phyloP scores from a whole-genome alignment of 106 monocot species.

The Alisma plantagoaquatica region DNA sequence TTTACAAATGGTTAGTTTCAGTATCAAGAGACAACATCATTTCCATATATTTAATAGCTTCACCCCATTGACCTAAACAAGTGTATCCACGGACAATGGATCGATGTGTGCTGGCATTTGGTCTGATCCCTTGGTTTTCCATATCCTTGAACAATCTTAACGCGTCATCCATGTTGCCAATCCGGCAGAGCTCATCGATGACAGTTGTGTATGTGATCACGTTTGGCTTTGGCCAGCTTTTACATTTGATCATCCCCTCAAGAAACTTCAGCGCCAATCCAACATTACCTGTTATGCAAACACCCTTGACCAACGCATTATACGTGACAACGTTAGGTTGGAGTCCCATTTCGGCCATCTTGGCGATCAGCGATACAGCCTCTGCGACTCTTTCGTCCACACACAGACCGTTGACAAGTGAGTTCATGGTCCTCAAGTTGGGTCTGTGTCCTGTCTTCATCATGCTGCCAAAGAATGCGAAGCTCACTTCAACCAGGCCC shows the following conservation, averaged over 20 bases:
- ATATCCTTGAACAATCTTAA: neutral
- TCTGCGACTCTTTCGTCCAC: constrained; percentile 9
- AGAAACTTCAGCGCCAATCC: constrained; percentile 3
- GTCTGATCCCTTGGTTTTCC: neutral
- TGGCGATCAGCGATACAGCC: constrained; percentile 7
- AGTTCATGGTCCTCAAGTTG: constrained; percentile 13
- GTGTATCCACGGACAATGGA: constrained; percentile 5
- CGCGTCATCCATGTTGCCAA: neutral
- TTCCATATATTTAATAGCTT: too few species aligned
- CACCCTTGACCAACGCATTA: constrained; percentile 14
- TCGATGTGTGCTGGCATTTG: neutral
- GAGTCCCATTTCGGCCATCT: constrained; percentile 11
- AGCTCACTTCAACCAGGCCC: constrained; percentile 1
- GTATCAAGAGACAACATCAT: too few species aligned
- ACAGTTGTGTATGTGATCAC: constrained; percentile 17
- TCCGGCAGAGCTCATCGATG: constrained; percentile 26
- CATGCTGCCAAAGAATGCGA: constrained; percentile 5
- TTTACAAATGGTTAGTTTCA: too few species aligned
- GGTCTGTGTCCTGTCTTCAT: constrained; percentile 4
- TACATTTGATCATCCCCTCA: constrained; percentile 12
- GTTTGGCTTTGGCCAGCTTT: constrained; percentile 1
- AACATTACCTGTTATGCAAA: constrained; percentile 2
- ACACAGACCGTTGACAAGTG: constrained; percentile 30
- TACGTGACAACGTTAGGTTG: constrained; percentile 17
- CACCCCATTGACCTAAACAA: too few species aligned